These are phyloP conservation scores for Ogataea ramenticola DNA, from an alignment of 805 yeast genomes.

Conservation along the genomic window DNA sequence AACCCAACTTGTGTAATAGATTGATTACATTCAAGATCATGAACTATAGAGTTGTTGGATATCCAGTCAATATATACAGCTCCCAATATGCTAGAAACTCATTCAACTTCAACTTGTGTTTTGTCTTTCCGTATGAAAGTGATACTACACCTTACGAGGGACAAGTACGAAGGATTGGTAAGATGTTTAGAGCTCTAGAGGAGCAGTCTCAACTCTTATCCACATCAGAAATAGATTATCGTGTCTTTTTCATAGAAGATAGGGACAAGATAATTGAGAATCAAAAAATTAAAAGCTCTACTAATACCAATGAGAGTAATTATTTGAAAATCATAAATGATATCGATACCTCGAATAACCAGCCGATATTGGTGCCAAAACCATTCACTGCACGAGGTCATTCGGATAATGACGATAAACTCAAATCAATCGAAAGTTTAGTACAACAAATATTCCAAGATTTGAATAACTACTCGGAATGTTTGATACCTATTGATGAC, in stretches of 20 bases:
- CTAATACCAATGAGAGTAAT: not conserved
- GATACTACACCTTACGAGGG: constrained; percentile 84
- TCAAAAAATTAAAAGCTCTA: not conserved
- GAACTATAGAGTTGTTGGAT: constrained; percentile 70
- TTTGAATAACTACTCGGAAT: constrained; percentile 89
- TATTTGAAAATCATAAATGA: constrained; percentile 26
- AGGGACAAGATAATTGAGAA: not conserved
- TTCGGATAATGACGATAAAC: constrained; percentile 8
- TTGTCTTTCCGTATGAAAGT: constrained; percentile 77
- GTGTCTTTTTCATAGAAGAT: constrained; percentile 30
- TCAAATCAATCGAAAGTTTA: constrained; percentile 59
- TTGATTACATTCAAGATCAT: constrained; percentile 68
- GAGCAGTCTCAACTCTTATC: constrained; percentile 81
- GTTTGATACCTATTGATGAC: constrained; percentile 86
- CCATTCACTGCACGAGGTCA: constrained; percentile 15
- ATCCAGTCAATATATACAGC: constrained; percentile 77
- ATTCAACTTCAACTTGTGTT: constrained; percentile 87
- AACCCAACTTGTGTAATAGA: constrained; percentile 81
- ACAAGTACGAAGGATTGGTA: constrained; percentile 75
- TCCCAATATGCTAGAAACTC: constrained; percentile 80
- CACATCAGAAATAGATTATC: constrained; percentile 36
- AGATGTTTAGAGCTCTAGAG: constrained; percentile 83
- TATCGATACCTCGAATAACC: constrained; percentile 12
- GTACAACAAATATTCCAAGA: constrained; percentile 92
- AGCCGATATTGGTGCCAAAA: not conserved